phyloP scores from a whole-genome alignment of 805 yeast species.

The Metschnikowia colocasiae region DNA sequence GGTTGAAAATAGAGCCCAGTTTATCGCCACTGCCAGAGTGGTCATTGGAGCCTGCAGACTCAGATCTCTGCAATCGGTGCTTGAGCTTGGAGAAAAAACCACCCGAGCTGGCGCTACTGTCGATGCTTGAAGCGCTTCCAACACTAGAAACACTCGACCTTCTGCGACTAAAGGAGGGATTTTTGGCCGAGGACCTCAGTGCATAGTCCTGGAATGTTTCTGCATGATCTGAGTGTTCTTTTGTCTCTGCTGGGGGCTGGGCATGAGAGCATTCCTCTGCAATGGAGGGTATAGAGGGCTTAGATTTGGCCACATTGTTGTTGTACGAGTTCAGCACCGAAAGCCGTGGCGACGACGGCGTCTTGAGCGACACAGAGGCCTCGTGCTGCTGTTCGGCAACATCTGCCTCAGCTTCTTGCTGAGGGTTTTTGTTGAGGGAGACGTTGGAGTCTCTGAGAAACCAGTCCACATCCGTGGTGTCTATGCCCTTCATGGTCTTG shows the following conservation, averaged over 20 bases:
- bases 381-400: not conserved
- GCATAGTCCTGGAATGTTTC: conserved; percentile 2
- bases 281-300: conserved; percentile 30
- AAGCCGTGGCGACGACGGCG: conserved; percentile 20
- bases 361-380: conserved; percentile 1
- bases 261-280: conserved; percentile 16
- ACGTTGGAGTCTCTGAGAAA: conserved; percentile 38
- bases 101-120: conserved; percentile 13
- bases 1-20: not conserved
- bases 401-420: not conserved
- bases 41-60: conserved; percentile 5
- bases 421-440: not conserved
- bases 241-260: not conserved
- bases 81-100: conserved; percentile 38
- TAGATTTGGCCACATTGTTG: conserved; percentile 28
- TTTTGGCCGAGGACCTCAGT: not conserved
- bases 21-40: not conserved
- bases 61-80: conserved; percentile 25
- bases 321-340: conserved; percentile 30
- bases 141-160: conserved; percentile 18
- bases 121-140: conserved; percentile 17
- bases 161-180: conserved; percentile 13
- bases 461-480: conserved; percentile 50
- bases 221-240: not conserved
- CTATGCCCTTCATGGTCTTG: conserved; percentile 26